A percentile compares a stretch with the other conserved stretches of the same genome.
Evolutionary conservation across 345 rosid species (phyloP).

Genomic region (Melastoma malabathricum): DNA sequence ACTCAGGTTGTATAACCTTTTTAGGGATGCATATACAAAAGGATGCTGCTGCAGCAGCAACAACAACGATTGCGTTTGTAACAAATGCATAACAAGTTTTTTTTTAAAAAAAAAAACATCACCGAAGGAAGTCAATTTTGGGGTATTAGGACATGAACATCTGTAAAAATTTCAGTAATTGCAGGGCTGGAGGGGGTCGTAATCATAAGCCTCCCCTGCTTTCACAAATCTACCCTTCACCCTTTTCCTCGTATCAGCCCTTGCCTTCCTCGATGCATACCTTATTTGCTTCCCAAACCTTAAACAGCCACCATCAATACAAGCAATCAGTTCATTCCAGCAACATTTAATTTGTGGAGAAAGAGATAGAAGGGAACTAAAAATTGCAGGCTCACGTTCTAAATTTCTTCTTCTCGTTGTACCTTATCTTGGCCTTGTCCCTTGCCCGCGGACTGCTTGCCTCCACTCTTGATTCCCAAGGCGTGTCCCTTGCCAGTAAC

Average conservation of each 20-base stretch:
- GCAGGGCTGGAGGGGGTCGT: conserved; percentile 37
- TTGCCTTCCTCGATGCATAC: conserved; percentile 79
- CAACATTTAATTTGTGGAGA: too few species aligned
- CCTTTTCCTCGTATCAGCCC: conserved; percentile 85
- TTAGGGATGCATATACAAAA: too few species aligned
- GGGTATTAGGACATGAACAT: too few species aligned
- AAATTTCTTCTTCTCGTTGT: conserved; percentile 69
- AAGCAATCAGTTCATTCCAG: neutral
- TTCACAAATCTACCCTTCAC: conserved; percentile 94
- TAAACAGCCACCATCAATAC: neutral
- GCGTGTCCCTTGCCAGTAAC: conserved; percentile 42
- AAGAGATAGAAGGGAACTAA: neutral
- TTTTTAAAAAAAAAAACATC: too few species aligned
- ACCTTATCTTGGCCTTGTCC: conserved; percentile 65
- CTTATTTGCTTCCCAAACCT: conserved; percentile 83
- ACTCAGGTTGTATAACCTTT: too few species aligned
- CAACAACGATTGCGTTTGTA: too few species aligned
- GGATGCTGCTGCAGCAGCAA: too few species aligned
- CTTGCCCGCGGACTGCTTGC: conserved; percentile 54
- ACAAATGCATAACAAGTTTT: too few species aligned
- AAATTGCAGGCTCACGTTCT: conserved; percentile 28
- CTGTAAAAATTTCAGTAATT: conserved; percentile 11
- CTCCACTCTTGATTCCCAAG: conserved; percentile 70
- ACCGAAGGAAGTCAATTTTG: too few species aligned
- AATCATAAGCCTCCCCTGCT: conserved; percentile 70